Evolutionary conservation across 495 filamentous ascomycete species (phyloP).

Genomic region (Opeltia flavorubescens): DNA sequence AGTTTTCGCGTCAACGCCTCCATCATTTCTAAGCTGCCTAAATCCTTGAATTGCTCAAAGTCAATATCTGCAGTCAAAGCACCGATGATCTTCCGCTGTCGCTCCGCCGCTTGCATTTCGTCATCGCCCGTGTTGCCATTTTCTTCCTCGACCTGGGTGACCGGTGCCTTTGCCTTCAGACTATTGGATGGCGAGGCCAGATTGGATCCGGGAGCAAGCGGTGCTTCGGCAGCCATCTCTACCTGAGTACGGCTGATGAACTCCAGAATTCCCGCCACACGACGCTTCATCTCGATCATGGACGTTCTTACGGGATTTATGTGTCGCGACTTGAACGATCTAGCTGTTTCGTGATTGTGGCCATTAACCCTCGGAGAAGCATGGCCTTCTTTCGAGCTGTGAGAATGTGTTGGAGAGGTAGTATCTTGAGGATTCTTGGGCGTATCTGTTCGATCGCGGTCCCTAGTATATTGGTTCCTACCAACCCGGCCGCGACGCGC

Average conservation of each 20-base stretch:
- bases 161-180: slow-evolving; percentile 22
- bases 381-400: slow-evolving; percentile 22
- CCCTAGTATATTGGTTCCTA: slow-evolving; percentile 76
- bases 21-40: slow-evolving; percentile 70
- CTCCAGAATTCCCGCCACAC: slow-evolving; percentile 69
- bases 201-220: slow-evolving; percentile 15
- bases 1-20: slow-evolving; percentile 59
- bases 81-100: slow-evolving; percentile 19
- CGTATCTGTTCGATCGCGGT: slow-evolving; percentile 44
- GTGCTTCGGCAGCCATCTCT: slow-evolving; percentile 54
- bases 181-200: slow-evolving; percentile 19
- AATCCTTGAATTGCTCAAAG: slow-evolving; percentile 43
- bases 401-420: slow-evolving; percentile 54
- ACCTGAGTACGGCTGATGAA: slow-evolving; percentile 85
- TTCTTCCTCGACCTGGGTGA: not conserved
- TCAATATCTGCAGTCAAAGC: slow-evolving; percentile 18
- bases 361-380: slow-evolving; percentile 28
- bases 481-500: slow-evolving; percentile 54
- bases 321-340: slow-evolving; percentile 43
- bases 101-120: slow-evolving; percentile 14
- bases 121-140: not conserved
- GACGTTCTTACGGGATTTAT: slow-evolving; percentile 48
- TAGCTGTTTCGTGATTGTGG: slow-evolving; percentile 29
- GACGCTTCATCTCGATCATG: slow-evolving; percentile 83
- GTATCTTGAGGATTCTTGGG: slow-evolving; percentile 31